A percentile compares a stretch with the other conserved stretches of the same genome.
These are phyloP conservation scores for Coniferiporia weirii DNA, from an alignment of 1,284 basidiomycete species.

Conservation along the genomic window DNA sequence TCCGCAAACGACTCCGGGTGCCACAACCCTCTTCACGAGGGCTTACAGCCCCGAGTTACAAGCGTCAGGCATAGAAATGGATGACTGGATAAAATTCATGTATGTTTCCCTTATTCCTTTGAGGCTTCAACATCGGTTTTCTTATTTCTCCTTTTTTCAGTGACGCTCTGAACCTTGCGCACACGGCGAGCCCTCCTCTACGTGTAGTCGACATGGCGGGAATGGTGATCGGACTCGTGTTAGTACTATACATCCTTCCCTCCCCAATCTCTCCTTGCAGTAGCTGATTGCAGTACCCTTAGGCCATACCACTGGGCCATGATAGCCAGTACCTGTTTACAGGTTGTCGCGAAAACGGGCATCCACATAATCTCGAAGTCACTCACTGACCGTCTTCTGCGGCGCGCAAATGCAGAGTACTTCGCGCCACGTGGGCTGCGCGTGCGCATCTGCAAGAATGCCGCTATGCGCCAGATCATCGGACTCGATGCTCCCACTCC, in stretches of 20 bases:
- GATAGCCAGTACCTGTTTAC: slow-evolving; percentile 15
- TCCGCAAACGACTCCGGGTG: neutral
- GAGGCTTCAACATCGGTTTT: neutral
- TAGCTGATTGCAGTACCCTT: neutral
- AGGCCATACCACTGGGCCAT: slow-evolving; percentile 17
- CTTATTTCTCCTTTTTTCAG: neutral
- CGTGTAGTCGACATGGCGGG: slow-evolving; percentile 20
- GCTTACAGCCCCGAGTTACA: slow-evolving; percentile 3
- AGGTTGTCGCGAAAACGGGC: slow-evolving; percentile 16
- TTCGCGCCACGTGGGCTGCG: slow-evolving; percentile 21
- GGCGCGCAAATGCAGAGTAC: slow-evolving; percentile 18
- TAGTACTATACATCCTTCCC: neutral
- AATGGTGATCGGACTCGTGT: slow-evolving; percentile 20
- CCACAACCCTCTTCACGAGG: neutral
- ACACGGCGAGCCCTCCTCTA: slow-evolving; percentile 20
- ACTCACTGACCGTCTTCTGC: slow-evolving; percentile 21
- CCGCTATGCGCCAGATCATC: slow-evolving; percentile 18
- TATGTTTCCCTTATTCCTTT: neutral
- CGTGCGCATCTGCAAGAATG: slow-evolving; percentile 20
- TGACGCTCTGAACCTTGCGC: slow-evolving; percentile 17
- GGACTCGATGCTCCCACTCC: slow-evolving; percentile 7
- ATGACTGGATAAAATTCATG: slow-evolving; percentile 7
- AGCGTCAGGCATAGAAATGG: slow-evolving; percentile 1
- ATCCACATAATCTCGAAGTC: slow-evolving; percentile 20
- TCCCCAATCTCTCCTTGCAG: neutral